Percentiles rank a stretch among this genome's conserved stretches.
These are phyloP conservation scores for Linanthus parryae DNA, from an alignment of 148 eudicot species.

Conservation along the genomic window DNA sequence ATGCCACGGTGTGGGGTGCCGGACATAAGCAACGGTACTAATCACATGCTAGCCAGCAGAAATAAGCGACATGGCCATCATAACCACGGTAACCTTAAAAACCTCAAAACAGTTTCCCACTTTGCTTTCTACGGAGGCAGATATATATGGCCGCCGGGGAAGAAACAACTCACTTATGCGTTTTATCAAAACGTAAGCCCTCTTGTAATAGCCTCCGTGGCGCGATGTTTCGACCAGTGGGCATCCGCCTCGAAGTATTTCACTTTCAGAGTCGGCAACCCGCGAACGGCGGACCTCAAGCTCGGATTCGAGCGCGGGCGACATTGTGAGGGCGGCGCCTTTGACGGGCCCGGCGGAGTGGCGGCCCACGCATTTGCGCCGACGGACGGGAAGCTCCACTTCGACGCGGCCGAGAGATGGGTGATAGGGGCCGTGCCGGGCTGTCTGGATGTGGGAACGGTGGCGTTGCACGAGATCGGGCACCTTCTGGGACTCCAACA, in stretches of 20 bases:
- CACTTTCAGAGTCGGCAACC: slow-evolving; percentile 1
- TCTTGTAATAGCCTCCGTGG: background rate
- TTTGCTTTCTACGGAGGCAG: slow-evolving; percentile 4
- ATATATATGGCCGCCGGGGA: slow-evolving; percentile 9
- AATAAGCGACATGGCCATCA: background rate
- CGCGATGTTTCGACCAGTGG: slow-evolving; percentile 14
- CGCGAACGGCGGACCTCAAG: slow-evolving; percentile 4
- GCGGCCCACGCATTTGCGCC: slow-evolving; percentile 21
- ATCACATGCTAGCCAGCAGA: slow-evolving; percentile 4
- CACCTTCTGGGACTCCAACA: slow-evolving; percentile 24
- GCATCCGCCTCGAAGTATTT: slow-evolving; percentile 11
- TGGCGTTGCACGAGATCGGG: too few relatives aligned
- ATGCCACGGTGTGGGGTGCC: slow-evolving; percentile 22
- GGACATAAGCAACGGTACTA: slow-evolving; percentile 10
- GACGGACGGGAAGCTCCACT: slow-evolving; percentile 14
- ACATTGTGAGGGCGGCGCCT: slow-evolving; percentile 22
- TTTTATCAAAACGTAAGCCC: background rate
- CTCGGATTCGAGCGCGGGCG: slow-evolving; percentile 6
- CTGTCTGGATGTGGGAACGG: slow-evolving; percentile 8
- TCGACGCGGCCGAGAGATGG: slow-evolving; percentile 13
- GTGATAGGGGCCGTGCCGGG: background rate
- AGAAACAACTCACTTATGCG: slow-evolving; percentile 7
- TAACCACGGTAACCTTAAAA: too few relatives aligned
- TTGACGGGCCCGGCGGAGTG: slow-evolving; percentile 14
- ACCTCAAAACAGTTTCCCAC: slow-evolving; percentile 14